Evolutionary conservation across 1,284 basidiomycete species (phyloP).

Genomic region (Boletus semigastroideus): DNA sequence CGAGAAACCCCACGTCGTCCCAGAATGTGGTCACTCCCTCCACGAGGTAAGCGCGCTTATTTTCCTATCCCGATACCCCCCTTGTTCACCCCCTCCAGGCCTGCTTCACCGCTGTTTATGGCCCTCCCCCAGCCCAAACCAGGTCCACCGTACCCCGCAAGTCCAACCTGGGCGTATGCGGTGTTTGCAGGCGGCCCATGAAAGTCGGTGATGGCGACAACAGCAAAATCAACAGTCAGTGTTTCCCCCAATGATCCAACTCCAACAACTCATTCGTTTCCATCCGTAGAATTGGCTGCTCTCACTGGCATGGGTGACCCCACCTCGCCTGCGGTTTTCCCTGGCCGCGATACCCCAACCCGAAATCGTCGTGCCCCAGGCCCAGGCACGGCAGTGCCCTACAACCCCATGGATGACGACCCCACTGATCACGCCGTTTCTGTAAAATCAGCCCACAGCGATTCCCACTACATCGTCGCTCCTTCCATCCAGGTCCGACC

Average conservation of each 20-base stretch:
- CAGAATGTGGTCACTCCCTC: slow-evolving; percentile 95
- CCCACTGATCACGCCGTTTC: slow-evolving; percentile 63
- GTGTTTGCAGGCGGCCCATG: slow-evolving; percentile 95
- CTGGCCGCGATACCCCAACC: slow-evolving; percentile 63
- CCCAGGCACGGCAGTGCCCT: slow-evolving; percentile 29
- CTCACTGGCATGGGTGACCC: slow-evolving; percentile 83
- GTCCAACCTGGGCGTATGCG: slow-evolving; percentile 89
- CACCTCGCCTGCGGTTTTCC: slow-evolving; percentile 53
- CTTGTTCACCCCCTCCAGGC: slow-evolving; percentile 52
- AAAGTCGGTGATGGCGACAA: slow-evolving; percentile 82
- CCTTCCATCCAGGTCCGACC: slow-evolving; percentile 88
- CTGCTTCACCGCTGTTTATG: slow-evolving; percentile 95
- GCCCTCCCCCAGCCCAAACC: slow-evolving; percentile 69
- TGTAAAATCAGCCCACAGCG: slow-evolving; percentile 47
- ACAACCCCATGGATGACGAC: slow-evolving; percentile 79
- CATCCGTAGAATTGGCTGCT: slow-evolving; percentile 72
- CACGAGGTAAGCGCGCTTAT: slow-evolving; percentile 69
- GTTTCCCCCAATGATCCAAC: background rate
- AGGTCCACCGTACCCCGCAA: slow-evolving; percentile 59
- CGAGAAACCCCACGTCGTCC: slow-evolving; percentile 95
- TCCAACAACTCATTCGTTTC: slow-evolving; percentile 5
- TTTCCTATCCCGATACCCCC: background rate
- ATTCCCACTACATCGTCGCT: slow-evolving; percentile 71
- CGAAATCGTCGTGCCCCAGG: slow-evolving; percentile 35
- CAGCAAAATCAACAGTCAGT: slow-evolving; percentile 85